Percentiles rank a stretch among this genome's conserved stretches.
Evolutionary conservation across 371 early-diverging fungal species (phyloP).

Genomic region (Apophysomyces trapeziformis): DNA sequence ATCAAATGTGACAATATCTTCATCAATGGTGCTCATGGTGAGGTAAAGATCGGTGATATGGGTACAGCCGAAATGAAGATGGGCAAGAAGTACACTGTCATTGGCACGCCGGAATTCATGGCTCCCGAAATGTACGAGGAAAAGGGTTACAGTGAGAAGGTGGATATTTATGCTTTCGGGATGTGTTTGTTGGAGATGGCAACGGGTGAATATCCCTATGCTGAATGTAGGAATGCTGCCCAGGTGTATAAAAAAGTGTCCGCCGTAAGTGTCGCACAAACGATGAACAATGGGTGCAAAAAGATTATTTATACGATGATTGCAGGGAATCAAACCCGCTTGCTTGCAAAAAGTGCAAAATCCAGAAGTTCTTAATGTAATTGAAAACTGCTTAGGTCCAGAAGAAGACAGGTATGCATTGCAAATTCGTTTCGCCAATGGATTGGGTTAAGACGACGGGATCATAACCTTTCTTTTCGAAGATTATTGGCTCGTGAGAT

Average conservation of each 20-base stretch:
- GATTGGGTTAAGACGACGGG: background rate
- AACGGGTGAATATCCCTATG: slow-evolving; percentile 81
- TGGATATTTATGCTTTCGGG: slow-evolving; percentile 88
- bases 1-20: slow-evolving; percentile 82
- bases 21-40: slow-evolving; percentile 80
- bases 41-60: slow-evolving; percentile 86
- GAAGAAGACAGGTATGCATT: slow-evolving; percentile 60
- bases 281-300: background rate
- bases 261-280: slow-evolving; percentile 20
- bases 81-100: slow-evolving; percentile 77
- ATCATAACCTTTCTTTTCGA: background rate
- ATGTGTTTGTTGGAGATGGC: slow-evolving; percentile 83
- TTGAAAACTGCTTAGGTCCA: slow-evolving; percentile 65
- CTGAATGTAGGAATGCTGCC: slow-evolving; percentile 77
- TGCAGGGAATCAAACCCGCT: slow-evolving; percentile 69
- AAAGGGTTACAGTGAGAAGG: slow-evolving; percentile 76
- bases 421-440: background rate
- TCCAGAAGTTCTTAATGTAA: slow-evolving; percentile 67
- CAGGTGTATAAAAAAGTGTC: slow-evolving; percentile 76
- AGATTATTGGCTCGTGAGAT: slow-evolving; percentile 50
- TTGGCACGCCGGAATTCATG: slow-evolving; percentile 85
- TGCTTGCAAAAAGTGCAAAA: slow-evolving; percentile 61
- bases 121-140: slow-evolving; percentile 83
- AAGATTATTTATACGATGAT: background rate
- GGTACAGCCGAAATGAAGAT: slow-evolving; percentile 78